These are phyloP conservation scores for Mycena rosella DNA, from an alignment of 768 basidiomycete genomes.

Conservation along the genomic window DNA sequence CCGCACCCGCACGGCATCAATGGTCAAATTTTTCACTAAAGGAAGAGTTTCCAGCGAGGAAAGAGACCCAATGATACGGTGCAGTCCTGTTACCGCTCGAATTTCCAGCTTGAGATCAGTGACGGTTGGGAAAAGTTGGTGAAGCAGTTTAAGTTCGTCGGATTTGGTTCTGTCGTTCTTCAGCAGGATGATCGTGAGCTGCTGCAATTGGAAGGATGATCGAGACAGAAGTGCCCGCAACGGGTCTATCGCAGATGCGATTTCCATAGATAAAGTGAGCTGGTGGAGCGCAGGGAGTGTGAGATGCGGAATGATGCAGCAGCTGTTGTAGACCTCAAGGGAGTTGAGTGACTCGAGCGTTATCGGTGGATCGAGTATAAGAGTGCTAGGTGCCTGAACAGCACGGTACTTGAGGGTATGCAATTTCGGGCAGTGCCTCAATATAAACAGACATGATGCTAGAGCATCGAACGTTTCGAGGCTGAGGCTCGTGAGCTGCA, in stretches of 20 bases:
- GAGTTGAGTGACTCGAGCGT: constrained; percentile 2
- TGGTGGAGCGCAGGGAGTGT: constrained; percentile 1
- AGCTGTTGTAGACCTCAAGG: neutral
- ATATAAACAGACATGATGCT: neutral
- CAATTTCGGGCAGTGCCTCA: neutral
- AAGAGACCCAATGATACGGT: neutral
- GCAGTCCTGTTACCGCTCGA: neutral
- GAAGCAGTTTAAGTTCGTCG: neutral
- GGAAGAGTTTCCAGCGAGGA: neutral
- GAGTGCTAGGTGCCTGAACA: neutral
- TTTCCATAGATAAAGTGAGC: neutral
- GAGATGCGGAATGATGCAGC: neutral
- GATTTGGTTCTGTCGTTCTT: neutral
- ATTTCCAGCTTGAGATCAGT: constrained; percentile 28
- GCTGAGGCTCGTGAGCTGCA: neutral
- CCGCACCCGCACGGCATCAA: neutral
- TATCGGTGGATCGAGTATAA: neutral
- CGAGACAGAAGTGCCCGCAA: neutral
- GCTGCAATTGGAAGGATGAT: neutral
- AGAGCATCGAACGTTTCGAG: neutral
- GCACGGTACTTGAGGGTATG: neutral
- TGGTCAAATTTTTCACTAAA: neutral
- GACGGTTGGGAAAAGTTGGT: constrained; percentile 1
- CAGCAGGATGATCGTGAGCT: neutral
- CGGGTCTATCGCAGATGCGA: neutral